Evolutionary conservation across 768 basidiomycete species (phyloP).

Genomic region (Amanita rimosa): DNA sequence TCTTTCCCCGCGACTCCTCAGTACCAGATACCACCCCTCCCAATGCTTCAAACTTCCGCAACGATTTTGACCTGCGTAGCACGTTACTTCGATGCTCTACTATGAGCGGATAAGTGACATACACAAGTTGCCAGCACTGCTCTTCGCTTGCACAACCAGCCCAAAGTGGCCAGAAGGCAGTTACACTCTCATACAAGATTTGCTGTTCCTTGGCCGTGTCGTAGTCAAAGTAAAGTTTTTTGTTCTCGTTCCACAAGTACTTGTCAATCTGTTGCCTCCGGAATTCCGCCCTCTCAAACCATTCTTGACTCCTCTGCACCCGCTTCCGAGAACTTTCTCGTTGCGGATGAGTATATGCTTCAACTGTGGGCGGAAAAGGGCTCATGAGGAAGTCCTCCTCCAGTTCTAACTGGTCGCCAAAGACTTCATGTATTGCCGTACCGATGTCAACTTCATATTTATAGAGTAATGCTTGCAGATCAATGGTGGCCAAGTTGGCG

Average conservation of each 20-base stretch:
- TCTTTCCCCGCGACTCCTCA: constrained; percentile 91
- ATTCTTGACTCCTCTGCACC: constrained; percentile 72
- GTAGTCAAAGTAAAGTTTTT: constrained; percentile 92
- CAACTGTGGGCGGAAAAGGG: constrained; percentile 80
- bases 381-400: constrained; percentile 88
- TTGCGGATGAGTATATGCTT: constrained; percentile 52
- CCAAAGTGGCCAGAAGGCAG: constrained; percentile 94
- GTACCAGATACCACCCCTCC: constrained; percentile 95
- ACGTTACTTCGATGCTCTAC: constrained; percentile 10
- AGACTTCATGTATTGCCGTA: constrained; percentile 93
- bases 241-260: constrained; percentile 95
- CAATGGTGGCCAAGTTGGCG: constrained; percentile 93
- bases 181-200: constrained; percentile 95
- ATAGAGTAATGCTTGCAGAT: constrained; percentile 91
- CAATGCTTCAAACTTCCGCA: constrained; percentile 93
- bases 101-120: constrained; percentile 22
- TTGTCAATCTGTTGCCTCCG: constrained; percentile 82
- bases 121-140: constrained; percentile 91
- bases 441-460: constrained; percentile 99
- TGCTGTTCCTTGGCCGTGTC: constrained; percentile 88
- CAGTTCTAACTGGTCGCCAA: constrained; percentile 84
- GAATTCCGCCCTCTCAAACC: constrained; percentile 85
- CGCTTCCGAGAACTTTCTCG: constrained; percentile 49
- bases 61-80: constrained; percentile 54
- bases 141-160: constrained; percentile 95